Conservation (phyloP, 2,329 filamentous ascomycete genomes). For the Mariannaea elegans region DNA sequence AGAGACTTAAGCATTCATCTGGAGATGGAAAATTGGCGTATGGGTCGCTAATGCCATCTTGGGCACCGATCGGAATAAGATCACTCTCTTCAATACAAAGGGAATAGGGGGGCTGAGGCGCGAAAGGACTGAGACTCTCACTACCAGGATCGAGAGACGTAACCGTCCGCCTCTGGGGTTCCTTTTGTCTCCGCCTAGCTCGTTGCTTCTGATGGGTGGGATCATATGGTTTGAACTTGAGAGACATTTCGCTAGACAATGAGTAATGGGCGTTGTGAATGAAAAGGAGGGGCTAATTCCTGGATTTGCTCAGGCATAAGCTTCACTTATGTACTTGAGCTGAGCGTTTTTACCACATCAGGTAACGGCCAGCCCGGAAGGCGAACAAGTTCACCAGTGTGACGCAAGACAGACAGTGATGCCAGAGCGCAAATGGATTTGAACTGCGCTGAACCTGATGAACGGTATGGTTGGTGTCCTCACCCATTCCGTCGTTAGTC, state of each 20-base stretch:
- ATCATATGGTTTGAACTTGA: no score
- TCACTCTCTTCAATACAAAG: neutral
- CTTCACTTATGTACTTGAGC: no score
- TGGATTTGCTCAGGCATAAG: no score
- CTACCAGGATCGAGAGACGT: neutral
- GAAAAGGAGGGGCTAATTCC: no score
- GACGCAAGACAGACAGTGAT: neutral
- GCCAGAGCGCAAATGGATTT: neutral
- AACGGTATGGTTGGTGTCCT: neutral
- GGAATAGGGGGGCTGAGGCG: neutral
- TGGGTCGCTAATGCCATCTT: neutral
- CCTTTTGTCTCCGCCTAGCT: no score
- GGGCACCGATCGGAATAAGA: neutral
- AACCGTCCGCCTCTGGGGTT: no score
- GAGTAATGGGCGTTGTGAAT: no score
- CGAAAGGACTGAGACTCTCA: neutral
- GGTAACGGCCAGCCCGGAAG: neutral
- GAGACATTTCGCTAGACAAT: no score
- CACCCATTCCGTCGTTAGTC: neutral
- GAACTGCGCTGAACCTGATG: neutral
- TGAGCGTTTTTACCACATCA: neutral
- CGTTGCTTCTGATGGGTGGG: no score
- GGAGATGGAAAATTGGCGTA: neutral
- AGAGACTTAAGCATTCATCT: constrained; percentile 3
- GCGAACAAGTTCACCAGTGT: neutral